These are phyloP conservation scores for Populus alba DNA, from an alignment of 345 rosid species.

Conservation along the genomic window DNA sequence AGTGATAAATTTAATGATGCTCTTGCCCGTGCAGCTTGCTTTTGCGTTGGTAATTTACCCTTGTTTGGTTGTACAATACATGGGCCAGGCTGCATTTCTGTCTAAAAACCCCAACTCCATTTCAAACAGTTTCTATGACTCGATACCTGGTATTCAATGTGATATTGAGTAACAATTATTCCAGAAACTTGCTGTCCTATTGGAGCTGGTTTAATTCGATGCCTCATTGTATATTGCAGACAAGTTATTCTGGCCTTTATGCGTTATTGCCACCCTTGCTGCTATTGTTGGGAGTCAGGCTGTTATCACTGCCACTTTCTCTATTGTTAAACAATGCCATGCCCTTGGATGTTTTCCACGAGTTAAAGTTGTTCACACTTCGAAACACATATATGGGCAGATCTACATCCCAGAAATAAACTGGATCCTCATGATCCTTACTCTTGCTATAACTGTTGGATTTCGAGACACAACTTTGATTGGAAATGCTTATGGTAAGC, in stretches of 20 bases:
- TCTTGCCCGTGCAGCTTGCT: slow-evolving; percentile 61
- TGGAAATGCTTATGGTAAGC: slow-evolving; percentile 92
- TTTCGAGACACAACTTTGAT: slow-evolving; percentile 70
- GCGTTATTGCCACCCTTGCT: slow-evolving; percentile 84
- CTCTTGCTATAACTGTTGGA: slow-evolving; percentile 77
- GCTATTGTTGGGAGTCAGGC: slow-evolving; percentile 93
- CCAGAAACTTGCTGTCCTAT: neutral
- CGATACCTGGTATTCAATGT: slow-evolving; percentile 66
- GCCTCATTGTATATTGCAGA: slow-evolving; percentile 44
- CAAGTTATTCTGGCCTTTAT: slow-evolving; percentile 81
- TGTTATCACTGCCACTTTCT: slow-evolving; percentile 82
- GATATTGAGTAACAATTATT: slow-evolving; percentile 1
- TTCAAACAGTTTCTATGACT: slow-evolving; percentile 58
- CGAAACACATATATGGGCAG: slow-evolving; percentile 78
- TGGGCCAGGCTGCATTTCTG: slow-evolving; percentile 97
- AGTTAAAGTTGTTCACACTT: slow-evolving; percentile 90
- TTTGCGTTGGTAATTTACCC: slow-evolving; percentile 75
- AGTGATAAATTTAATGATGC: slow-evolving; percentile 16
- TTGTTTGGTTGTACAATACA: slow-evolving; percentile 91
- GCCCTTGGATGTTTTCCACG: slow-evolving; percentile 97
- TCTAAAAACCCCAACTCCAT: slow-evolving; percentile 55
- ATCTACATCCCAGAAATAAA: slow-evolving; percentile 95
- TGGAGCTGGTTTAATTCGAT: slow-evolving; percentile 16
- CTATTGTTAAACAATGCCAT: slow-evolving; percentile 85
- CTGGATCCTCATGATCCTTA: slow-evolving; percentile 92